A percentile compares a stretch with the other conserved stretches of the same genome.
Conservation (phyloP, 83 land plant species). For the Thuja plicata region DNA sequence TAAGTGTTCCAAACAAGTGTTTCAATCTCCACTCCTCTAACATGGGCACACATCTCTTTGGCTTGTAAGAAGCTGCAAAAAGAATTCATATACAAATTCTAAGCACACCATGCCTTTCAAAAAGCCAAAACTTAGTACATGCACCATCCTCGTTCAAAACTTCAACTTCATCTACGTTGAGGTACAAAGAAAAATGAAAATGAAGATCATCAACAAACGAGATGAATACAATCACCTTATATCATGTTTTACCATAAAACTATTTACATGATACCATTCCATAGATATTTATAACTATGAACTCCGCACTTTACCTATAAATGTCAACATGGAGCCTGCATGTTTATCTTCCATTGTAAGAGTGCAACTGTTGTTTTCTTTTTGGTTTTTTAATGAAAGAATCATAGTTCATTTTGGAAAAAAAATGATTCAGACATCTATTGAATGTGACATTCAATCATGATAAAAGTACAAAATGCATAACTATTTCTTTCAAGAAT, state of each 20-base stretch:
- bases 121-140: neutral
- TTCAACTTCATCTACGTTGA: neutral
- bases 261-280: neutral
- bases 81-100: neutral
- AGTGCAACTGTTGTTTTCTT: neutral
- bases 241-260: neutral
- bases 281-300: neutral
- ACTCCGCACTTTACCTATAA: neutral
- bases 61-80: neutral
- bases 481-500: neutral
- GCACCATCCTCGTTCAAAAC: neutral
- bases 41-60: neutral
- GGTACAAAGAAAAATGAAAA: too few relatives aligned
- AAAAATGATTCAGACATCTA: neutral
- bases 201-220: neutral
- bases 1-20: neutral
- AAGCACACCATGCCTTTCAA: neutral
- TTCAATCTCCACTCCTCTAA: neutral
- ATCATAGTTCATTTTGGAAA: neutral
- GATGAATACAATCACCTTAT: neutral
- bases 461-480: neutral
- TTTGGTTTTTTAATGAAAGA: too few relatives aligned
- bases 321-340: neutral
- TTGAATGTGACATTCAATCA: neutral
- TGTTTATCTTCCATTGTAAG: neutral